Percentiles rank a stretch among this genome's conserved stretches.
Conservation (phyloP, 371 early-diverging fungal species). For the Syncephalastrum racemosum region DNA sequence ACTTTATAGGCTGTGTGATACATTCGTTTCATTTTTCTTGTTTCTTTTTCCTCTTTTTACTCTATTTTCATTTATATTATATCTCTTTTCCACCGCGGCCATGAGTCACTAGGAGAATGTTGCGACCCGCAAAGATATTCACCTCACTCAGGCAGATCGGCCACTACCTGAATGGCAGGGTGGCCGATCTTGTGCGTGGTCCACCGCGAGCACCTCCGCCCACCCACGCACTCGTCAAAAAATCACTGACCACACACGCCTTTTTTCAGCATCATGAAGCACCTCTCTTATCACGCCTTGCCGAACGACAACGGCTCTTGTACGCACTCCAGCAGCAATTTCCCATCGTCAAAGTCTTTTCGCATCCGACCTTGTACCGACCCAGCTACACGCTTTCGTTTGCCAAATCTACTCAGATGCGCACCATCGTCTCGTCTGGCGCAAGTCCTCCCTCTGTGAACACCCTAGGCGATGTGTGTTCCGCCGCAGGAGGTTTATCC, state of each 20-base stretch:
- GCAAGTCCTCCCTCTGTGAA: constrained; percentile 2
- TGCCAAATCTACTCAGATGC: constrained; percentile 12
- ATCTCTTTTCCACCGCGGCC: not conserved
- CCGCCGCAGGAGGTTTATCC: constrained; percentile 6
- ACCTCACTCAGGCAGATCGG: constrained; percentile 23
- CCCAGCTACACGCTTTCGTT: constrained; percentile 15
- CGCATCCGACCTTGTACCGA: constrained; percentile 10
- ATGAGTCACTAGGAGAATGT: constrained; percentile 12
- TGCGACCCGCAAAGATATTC: constrained; percentile 27
- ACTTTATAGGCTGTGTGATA: constrained; percentile 1
- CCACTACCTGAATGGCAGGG: constrained; percentile 20
- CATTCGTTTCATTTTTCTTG: too few relatives aligned
- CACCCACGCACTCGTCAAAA: not conserved
- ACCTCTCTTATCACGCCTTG: too few relatives aligned
- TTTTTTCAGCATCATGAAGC: too few relatives aligned
- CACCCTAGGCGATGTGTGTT: not conserved
- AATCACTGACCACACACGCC: too few relatives aligned
- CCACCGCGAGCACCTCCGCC: not conserved
- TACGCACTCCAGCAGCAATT: constrained; percentile 19
- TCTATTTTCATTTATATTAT: too few relatives aligned
- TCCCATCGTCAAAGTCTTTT: constrained; percentile 22
- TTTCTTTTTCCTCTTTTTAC: too few relatives aligned
- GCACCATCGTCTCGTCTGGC: constrained; percentile 19
- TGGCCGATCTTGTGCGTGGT: constrained; percentile 23
- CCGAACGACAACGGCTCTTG: constrained; percentile 15